phyloP scores from a whole-genome alignment of 257 asterid genomes.

The Nicotiana attenuata region DNA sequence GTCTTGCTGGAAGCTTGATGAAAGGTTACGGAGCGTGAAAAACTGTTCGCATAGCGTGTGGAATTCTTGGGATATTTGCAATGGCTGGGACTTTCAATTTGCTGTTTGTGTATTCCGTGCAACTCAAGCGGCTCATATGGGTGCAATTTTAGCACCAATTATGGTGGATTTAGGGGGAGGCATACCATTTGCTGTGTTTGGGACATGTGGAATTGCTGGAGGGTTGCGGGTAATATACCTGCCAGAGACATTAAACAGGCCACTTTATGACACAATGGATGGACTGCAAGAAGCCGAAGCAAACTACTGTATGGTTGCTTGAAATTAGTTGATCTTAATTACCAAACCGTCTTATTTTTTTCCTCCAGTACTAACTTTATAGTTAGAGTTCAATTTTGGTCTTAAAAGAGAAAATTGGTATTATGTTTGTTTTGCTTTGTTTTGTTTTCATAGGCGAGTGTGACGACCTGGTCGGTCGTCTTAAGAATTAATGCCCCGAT shows the following conservation, averaged over 20 bases:
- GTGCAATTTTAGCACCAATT: constrained; percentile 65
- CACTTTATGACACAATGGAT: constrained; percentile 64
- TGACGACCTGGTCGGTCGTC: too few relatives aligned
- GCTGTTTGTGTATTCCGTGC: constrained; percentile 70
- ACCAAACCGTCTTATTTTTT: too few relatives aligned
- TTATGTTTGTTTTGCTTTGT: too few relatives aligned
- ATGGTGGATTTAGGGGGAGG: constrained; percentile 63
- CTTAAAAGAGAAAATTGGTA: too few relatives aligned
- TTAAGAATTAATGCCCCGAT: too few relatives aligned
- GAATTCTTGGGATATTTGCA: constrained; percentile 68
- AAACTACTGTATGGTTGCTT: too few relatives aligned
- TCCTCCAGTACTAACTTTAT: too few relatives aligned
- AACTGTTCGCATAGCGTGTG: constrained; percentile 36
- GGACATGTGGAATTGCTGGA: constrained; percentile 58
- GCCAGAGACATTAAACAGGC: constrained; percentile 69
- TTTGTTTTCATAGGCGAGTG: too few relatives aligned
- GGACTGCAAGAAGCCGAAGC: constrained; percentile 60
- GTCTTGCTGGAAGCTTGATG: too few relatives aligned
- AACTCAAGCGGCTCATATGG: constrained; percentile 77
- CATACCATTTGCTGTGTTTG: constrained; percentile 57
- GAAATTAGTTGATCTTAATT: too few relatives aligned
- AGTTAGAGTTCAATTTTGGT: too few relatives aligned
- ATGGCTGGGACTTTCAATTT: constrained; percentile 82
- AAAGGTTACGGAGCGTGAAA: constrained; percentile 27
- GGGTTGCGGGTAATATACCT: constrained; percentile 51